These are phyloP conservation scores for Solanum dulcamara DNA, from an alignment of 257 asterid genomes.

Conservation along the genomic window DNA sequence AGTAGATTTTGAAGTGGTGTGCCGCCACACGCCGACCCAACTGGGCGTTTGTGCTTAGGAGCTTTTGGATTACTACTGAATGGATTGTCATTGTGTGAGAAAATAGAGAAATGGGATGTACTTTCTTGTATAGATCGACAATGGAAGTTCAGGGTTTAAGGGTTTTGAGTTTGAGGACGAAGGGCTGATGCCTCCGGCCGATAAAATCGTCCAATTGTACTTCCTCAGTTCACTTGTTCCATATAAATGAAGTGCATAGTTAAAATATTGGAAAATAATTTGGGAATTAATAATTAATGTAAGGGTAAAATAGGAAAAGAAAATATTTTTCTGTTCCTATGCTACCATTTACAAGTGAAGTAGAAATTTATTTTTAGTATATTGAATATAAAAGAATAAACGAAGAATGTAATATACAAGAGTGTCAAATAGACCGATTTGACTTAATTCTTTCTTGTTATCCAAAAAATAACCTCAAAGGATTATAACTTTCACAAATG, in stretches of 20 bases:
- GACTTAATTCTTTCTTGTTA: too few relatives aligned
- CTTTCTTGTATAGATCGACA: not conserved
- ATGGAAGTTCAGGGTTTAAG: not conserved
- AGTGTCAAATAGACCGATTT: fast-evolving
- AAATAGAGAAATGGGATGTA: not conserved
- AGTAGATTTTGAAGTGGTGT: conserved; percentile 84
- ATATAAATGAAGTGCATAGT: not conserved
- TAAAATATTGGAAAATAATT: not conserved
- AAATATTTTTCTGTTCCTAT: not conserved
- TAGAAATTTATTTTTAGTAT: too few relatives aligned
- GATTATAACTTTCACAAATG: not conserved
- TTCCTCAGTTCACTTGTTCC: not conserved
- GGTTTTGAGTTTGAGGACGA: not conserved
- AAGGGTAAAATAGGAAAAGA: not conserved
- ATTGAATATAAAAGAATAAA: too few relatives aligned
- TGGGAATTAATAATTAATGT: too few relatives aligned
- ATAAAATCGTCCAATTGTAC: not conserved
- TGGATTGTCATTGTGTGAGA: conserved; percentile 59
- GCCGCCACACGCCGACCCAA: conserved; percentile 75
- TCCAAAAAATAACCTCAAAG: too few relatives aligned
- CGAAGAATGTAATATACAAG: too few relatives aligned
- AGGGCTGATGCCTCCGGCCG: not conserved
- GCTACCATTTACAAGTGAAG: too few relatives aligned
- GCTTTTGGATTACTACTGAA: conserved; percentile 73
- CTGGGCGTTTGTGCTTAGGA: conserved; percentile 76